phyloP scores from a whole-genome alignment of 2,329 filamentous ascomycete genomes.

The Apiospora kogelbergensis region DNA sequence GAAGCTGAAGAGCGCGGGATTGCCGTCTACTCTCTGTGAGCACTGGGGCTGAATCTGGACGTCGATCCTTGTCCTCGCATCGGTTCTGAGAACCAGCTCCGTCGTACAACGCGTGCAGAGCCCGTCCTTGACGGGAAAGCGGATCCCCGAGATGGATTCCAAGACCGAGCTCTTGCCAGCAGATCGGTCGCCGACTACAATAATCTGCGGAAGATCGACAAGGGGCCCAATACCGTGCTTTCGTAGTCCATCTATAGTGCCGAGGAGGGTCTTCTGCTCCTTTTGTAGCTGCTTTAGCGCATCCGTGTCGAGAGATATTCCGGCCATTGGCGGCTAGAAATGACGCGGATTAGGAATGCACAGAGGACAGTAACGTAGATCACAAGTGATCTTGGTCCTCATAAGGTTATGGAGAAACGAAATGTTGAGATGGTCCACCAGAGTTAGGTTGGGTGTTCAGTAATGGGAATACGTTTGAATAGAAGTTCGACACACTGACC shows the following conservation, averaged over 20 bases:
- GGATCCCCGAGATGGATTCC: slow-evolving; percentile 51
- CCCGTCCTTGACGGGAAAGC: slow-evolving; percentile 45
- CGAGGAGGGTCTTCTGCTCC: slow-evolving; percentile 48
- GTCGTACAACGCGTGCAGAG: slow-evolving; percentile 63
- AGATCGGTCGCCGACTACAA: slow-evolving; percentile 61
- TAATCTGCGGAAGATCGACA: slow-evolving; percentile 51
- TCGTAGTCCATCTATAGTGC: slow-evolving; percentile 52
- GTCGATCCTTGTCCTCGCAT: slow-evolving; percentile 32
- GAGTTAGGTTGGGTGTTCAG: no score
- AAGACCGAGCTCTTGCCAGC: slow-evolving; percentile 66
- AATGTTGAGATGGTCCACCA: no score
- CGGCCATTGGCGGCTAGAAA: slow-evolving; percentile 14
- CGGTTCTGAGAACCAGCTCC: slow-evolving; percentile 53
- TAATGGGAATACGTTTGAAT: no score
- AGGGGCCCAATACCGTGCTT: slow-evolving; percentile 33
- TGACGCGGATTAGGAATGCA: no score
- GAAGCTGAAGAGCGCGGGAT: no score
- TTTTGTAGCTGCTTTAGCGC: slow-evolving; percentile 43
- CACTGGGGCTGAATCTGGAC: slow-evolving; percentile 37
- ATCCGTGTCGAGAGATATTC: slow-evolving; percentile 25
- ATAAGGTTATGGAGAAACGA: no score
- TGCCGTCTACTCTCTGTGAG: no score
- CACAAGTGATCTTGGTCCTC: no score
- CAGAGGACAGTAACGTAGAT: no score
- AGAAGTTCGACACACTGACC: no score